Conservation (phyloP, 768 basidiomycete species). For the Fomitopsis pulvina region DNA sequence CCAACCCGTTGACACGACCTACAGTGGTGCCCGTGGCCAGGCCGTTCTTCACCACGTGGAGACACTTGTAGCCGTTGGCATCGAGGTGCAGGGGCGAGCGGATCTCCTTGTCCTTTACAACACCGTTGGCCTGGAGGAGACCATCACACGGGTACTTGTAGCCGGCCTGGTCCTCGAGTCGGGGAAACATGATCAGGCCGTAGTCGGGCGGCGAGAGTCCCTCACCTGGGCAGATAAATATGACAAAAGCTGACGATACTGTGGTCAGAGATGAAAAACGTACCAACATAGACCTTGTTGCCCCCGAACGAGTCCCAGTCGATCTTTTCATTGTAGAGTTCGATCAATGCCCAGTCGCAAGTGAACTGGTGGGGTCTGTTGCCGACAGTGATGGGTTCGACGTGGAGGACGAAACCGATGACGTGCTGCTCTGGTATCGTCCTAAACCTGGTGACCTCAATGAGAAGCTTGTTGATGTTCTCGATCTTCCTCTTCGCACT, state of each 20-base stretch:
- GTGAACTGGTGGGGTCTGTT: slow-evolving; percentile 8
- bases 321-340: slow-evolving; percentile 13
- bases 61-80: slow-evolving; percentile 17
- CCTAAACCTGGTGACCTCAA: not conserved
- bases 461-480: slow-evolving; percentile 6
- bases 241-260: slow-evolving; percentile 2
- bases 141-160: slow-evolving; percentile 2
- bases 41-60: slow-evolving; percentile 22
- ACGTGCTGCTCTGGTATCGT: slow-evolving; percentile 12
- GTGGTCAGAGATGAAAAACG: slow-evolving; percentile 12
- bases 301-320: slow-evolving; percentile 7
- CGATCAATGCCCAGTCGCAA: slow-evolving; percentile 10
- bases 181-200: slow-evolving; percentile 16
- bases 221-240: slow-evolving; percentile 11
- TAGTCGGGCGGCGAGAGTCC: not conserved
- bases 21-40: slow-evolving; percentile 20
- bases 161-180: not conserved
- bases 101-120: slow-evolving; percentile 26
- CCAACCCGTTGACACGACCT: slow-evolving; percentile 18
- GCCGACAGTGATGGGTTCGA: slow-evolving; percentile 10
- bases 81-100: slow-evolving; percentile 18
- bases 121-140: slow-evolving; percentile 6
- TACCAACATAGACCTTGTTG: slow-evolving; percentile 20
- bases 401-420: no score
- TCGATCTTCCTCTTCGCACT: slow-evolving; percentile 8